phyloP scores from a whole-genome alignment of 1,139 yeast species.

The Blastobotrys elegans region DNA sequence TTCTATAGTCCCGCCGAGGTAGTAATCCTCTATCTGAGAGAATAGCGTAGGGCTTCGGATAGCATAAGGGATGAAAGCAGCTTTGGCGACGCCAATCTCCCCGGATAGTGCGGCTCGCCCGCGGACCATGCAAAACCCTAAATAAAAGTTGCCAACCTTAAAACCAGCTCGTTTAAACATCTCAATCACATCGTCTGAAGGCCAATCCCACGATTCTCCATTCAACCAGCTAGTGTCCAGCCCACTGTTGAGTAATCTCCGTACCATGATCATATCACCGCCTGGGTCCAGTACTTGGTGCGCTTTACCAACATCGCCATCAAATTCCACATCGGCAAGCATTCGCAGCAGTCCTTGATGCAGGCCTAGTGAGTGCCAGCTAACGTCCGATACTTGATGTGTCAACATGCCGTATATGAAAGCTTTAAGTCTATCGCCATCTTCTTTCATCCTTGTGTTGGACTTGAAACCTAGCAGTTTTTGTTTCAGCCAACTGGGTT shows the following conservation, averaged over 20 bases:
- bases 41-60: conserved; percentile 42
- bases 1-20: conserved; percentile 49
- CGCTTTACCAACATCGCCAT: conserved; percentile 43
- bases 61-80: conserved; percentile 33
- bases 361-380: conserved; percentile 58
- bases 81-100: conserved; percentile 36
- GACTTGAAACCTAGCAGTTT: background rate
- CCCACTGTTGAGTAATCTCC: conserved; percentile 34
- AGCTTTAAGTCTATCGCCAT: conserved; percentile 36
- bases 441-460: background rate
- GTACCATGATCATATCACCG: conserved; percentile 49
- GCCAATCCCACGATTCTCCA: conserved; percentile 41
- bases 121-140: conserved; percentile 45
- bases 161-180: conserved; percentile 37
- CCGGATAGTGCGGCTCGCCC: conserved; percentile 47
- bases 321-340: conserved; percentile 46
- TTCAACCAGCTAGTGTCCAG: conserved; percentile 31
- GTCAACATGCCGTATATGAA: conserved; percentile 50
- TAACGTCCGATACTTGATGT: conserved; percentile 55
- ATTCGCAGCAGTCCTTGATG: conserved; percentile 48
- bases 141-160: conserved; percentile 25
- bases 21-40: conserved; percentile 43
- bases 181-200: conserved; percentile 37
- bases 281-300: conserved; percentile 52
- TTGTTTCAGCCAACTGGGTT: background rate